Evolutionary conservation across 2,329 filamentous ascomycete genomes (phyloP), one percentile per base, ranked within the genome.

Genomic region (Colletotrichum salicis): DNA sequence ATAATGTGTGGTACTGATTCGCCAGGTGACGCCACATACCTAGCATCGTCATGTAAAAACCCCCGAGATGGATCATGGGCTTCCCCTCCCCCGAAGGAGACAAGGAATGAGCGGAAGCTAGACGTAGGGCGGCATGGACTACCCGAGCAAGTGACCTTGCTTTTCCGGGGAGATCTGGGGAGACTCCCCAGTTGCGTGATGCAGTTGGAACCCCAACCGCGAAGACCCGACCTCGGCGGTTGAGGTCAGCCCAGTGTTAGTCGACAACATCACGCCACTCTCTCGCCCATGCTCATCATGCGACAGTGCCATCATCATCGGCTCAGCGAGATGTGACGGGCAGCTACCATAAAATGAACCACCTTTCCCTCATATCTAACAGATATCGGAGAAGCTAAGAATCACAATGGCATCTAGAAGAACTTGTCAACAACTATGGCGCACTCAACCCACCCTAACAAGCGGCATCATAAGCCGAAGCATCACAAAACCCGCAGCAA

Each of bases 271-370:
- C 69, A 71, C 69, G 69, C 69, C 69, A 64, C 69, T 59, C 24
- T 13, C 45, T 45, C n/a, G 45, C 29, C 55, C 55, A 45, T n/a
- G 19, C 31, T 33, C 64, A 60, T 71, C 69, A 68, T 52, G 45
- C 64, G 69, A 71, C 69, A 59, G 5, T 71, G 64, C 69, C 69
- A 71, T 71, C 69, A 71, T 68, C 59, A 63, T 68, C 64, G 35
- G 33, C 37, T 31, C 33, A 71, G 69, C 29, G 52, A 15, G 33
- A 19, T 24, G 27, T 7, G 3, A 33, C 33, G 5, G 33, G 22
- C 5, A 33, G 37, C 7, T 29, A 11, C 41, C 45, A 71, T 71
- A 69, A 68, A 68, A 71, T 1, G 33, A 5, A n/a, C 54, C 11
- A 37, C 54, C 13, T 64, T 55, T 55, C 19, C 64, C 33, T n/a